Evolutionary conservation across 2,329 filamentous ascomycete genomes (phyloP), one percentile per base, ranked within the genome.

Genomic region (Claviceps sp.): DNA sequence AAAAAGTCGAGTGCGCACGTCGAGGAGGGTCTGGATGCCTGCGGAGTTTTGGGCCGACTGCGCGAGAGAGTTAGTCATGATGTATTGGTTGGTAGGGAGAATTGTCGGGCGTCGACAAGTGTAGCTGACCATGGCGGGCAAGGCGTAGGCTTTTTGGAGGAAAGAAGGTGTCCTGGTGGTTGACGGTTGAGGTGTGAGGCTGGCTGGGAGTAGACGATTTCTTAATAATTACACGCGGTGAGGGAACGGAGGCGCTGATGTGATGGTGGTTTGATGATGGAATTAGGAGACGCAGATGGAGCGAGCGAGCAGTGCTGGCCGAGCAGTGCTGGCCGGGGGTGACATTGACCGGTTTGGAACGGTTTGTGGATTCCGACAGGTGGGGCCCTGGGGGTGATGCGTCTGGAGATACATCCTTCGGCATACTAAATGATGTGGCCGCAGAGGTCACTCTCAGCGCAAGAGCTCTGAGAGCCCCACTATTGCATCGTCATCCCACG

Each of bases 31-130:
- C 74, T 97, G 91, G 68, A 98, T 98, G 71, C 93, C 93, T 65
- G 88, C 85, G 59, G 93, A 97, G 77, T 97, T 97, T 75, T 97
- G 93, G 67, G 91, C 93, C 68, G 93, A 93, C 91, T 97, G 65
- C 61, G 22, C 17, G 23, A 45, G 23, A 9, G n/a, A 13, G 47
- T 55, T 38, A 51, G 52, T 51, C 16, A 37, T 29, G 20, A 34
- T n/a, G 14, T 8, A 7, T 23, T 14, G 36, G 37, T 20, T 14
- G 23, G 44, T 14, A 17, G 7, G 44, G 26, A 16, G 23, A 16
- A 16, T 5, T 8, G 13, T 4, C 9, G 42, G 45, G 45, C 34
- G 29, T 4, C 34, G 20, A n/a, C 22, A 1, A 34, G 29, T 37
- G 23, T 38, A 39, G 48, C 53, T 45, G 36, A 54, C 53, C 53